Evolutionary conservation across 176 grass and related monocot genomes (phyloP).

Genomic region (Phragmites australis): DNA sequence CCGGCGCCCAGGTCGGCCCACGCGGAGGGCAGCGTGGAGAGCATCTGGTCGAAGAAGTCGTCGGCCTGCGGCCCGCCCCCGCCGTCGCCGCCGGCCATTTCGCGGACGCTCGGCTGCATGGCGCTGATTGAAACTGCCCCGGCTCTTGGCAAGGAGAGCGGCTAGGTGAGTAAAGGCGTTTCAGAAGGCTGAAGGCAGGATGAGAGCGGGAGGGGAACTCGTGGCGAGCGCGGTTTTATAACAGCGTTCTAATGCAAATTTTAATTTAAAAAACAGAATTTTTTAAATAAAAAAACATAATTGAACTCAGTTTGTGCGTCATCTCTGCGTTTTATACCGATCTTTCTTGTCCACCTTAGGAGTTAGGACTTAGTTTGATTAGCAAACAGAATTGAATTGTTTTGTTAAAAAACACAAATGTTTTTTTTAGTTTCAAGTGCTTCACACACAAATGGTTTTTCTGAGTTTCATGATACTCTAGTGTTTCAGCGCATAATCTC

Average conservation of each 20-base stretch:
- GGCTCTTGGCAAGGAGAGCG: neutral
- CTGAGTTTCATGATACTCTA: too few relatives aligned
- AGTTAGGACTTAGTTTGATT: neutral
- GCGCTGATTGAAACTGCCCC: neutral
- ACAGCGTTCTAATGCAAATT: neutral
- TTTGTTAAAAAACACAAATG: neutral
- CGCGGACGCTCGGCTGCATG: slow-evolving; percentile 40
- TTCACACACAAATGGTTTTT: neutral
- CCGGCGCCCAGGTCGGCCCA: slow-evolving; percentile 70
- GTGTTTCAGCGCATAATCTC: too few relatives aligned
- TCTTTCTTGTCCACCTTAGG: too few relatives aligned
- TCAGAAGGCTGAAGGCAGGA: neutral
- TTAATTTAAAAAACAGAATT: too few relatives aligned
- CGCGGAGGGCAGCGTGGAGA: slow-evolving; percentile 62
- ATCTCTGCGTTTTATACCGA: neutral
- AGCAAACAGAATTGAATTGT: neutral
- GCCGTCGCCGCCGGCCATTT: slow-evolving; percentile 41
- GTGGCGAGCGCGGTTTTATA: slow-evolving; percentile 40
- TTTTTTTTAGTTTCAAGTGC: neutral
- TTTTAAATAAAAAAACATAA: neutral
- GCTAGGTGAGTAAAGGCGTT: slow-evolving; percentile 7
- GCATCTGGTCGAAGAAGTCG: slow-evolving; percentile 98
- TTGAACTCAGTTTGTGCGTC: neutral
- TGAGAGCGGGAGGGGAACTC: neutral
- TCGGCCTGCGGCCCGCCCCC: slow-evolving; percentile 47